Evolutionary conservation across 805 yeast species (phyloP).

Genomic region (Debaryomyces prosopidis): DNA sequence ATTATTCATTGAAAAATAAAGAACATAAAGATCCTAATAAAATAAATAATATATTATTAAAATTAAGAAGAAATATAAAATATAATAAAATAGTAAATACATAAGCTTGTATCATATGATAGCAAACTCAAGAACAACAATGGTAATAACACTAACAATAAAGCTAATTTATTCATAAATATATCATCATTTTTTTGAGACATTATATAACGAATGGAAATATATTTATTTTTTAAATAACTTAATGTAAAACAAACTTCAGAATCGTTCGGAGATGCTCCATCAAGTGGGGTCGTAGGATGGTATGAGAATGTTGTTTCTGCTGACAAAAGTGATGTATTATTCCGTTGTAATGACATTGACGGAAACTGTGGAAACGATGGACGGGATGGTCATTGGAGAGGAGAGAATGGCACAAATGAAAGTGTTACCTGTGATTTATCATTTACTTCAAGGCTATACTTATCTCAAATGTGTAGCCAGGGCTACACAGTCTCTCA

Average conservation of each 20-base stretch:
- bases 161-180: too few species aligned
- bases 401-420: slow-evolving; percentile 31
- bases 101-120: too few species aligned
- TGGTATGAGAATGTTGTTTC: slow-evolving; percentile 29
- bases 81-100: too few species aligned
- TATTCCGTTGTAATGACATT: slow-evolving; percentile 42
- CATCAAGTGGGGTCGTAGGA: slow-evolving; percentile 37
- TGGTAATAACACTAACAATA: too few species aligned
- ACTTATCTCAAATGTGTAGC: slow-evolving; percentile 31
- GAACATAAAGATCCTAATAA: too few species aligned
- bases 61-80: too few species aligned
- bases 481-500: slow-evolving; percentile 30
- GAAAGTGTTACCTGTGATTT: slow-evolving; percentile 43
- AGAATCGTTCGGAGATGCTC: slow-evolving; percentile 40
- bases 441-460: slow-evolving; percentile 31
- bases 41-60: too few species aligned
- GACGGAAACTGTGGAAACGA: slow-evolving; percentile 35
- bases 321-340: slow-evolving; percentile 30
- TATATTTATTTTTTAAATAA: too few species aligned
- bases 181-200: too few species aligned
- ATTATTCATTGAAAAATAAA: slow-evolving; percentile 37
- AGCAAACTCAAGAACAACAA: too few species aligned
- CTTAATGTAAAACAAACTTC: too few species aligned
- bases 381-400: slow-evolving; percentile 42
- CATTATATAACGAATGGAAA: too few species aligned